Percentiles rank a stretch among this genome's conserved stretches.
Evolutionary conservation across 2,329 filamentous ascomycete genomes (phyloP).

Genomic region (Alternaria gaisen): DNA sequence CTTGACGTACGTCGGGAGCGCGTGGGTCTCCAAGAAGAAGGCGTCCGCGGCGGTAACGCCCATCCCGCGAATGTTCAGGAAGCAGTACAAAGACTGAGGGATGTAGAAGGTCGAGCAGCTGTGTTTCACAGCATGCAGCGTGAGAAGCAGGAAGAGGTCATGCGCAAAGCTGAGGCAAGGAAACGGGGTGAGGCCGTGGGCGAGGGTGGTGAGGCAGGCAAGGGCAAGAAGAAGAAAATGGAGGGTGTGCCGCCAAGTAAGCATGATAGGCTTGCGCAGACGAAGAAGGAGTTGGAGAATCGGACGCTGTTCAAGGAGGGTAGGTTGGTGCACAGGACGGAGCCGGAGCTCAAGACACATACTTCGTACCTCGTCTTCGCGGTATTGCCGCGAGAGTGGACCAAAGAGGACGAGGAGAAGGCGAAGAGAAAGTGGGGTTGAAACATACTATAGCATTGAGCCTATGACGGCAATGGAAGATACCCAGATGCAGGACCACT

Average conservation of each 20-base stretch:
- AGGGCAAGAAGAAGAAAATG: conserved; percentile 27
- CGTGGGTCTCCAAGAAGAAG: conserved; percentile 76
- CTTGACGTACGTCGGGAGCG: conserved; percentile 85
- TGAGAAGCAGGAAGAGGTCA: conserved; percentile 56
- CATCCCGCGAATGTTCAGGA: conserved; percentile 79
- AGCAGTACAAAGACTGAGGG: conserved; percentile 75
- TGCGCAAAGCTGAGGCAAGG: conserved; percentile 48
- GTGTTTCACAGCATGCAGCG: conserved; percentile 65
- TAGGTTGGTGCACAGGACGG: conserved; percentile 78
- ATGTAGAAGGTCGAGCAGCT: conserved; percentile 74
- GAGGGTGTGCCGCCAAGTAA: conserved; percentile 40
- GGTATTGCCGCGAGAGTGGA: conserved; percentile 86
- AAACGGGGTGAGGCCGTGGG: conserved; percentile 41
- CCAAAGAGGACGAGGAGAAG: conserved; percentile 78
- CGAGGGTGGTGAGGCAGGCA: conserved; percentile 22
- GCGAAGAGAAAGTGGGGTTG: conserved; percentile 57
- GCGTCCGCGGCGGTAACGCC: conserved; percentile 70
- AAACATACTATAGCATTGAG: neutral
- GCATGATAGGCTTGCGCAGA: conserved; percentile 40
- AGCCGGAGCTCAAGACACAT: conserved; percentile 91
- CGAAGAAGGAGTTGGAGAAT: conserved; percentile 43
- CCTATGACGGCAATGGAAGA: neutral
- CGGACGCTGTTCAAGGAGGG: conserved; percentile 73
- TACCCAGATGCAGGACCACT: neutral
- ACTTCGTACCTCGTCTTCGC: conserved; percentile 98